These are phyloP conservation scores for Penicillium vulpinum DNA, from an alignment of 2,329 filamentous ascomycete species.

Conservation along the genomic window DNA sequence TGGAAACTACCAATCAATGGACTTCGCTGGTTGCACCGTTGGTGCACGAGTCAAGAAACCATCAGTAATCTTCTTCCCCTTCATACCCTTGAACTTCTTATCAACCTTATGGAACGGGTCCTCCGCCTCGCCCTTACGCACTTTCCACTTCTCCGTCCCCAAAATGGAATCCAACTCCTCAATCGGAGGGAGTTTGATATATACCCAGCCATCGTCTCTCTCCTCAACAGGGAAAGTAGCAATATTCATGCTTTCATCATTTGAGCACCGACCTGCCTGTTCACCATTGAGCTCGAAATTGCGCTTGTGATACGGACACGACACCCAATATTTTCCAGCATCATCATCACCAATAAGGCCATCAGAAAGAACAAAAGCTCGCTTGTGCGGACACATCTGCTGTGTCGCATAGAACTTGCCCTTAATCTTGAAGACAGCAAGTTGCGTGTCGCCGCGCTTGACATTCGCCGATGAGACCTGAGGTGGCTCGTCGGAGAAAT, in stretches of 20 bases:
- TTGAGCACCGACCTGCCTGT: conserved; percentile 69
- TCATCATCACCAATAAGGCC: conserved; percentile 69
- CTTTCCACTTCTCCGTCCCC: conserved; percentile 75
- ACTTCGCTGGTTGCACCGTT: conserved; percentile 22
- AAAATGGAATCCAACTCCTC: conserved; percentile 77
- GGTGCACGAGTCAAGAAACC: conserved; percentile 12
- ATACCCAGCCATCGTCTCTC: conserved; percentile 73
- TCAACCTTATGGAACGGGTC: conserved; percentile 59
- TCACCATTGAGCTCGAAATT: conserved; percentile 75
- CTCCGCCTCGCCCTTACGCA: conserved; percentile 67
- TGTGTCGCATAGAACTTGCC: conserved; percentile 82
- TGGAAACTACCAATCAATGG: conserved; percentile 37
- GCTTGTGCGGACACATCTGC: conserved; percentile 94
- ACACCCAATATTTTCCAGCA: conserved; percentile 73
- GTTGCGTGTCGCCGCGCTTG: conserved; percentile 84
- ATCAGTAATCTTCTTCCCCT: conserved; percentile 51
- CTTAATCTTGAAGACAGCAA: conserved; percentile 80
- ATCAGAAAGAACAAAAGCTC: conserved; percentile 84
- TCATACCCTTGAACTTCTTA: conserved; percentile 55
- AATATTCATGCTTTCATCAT: conserved; percentile 73
- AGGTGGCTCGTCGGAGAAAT: conserved; percentile 70
- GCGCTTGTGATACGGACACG: conserved; percentile 84
- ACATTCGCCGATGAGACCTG: conserved; percentile 70
- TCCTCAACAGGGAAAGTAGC: conserved; percentile 79
- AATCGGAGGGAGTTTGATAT: conserved; percentile 75